phyloP scores from a whole-genome alignment of 805 yeast species.

The Candida ulmi region DNA sequence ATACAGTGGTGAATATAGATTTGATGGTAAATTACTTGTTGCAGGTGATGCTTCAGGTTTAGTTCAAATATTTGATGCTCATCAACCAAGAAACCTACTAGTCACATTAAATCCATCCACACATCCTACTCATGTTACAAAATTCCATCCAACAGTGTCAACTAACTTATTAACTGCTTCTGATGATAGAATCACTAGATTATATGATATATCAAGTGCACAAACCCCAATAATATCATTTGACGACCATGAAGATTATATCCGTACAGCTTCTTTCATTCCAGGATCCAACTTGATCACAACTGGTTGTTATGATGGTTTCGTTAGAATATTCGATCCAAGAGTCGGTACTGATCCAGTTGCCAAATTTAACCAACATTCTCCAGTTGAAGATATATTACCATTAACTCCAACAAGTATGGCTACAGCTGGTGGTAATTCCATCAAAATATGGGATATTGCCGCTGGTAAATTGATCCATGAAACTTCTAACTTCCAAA shows the following conservation, averaged over 20 bases:
- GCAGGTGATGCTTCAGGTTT: conserved; percentile 96
- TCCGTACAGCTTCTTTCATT: conserved; percentile 74
- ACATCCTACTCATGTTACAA: conserved; percentile 90
- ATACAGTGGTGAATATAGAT: conserved; percentile 84
- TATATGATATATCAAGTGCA: conserved; percentile 82
- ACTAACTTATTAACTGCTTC: conserved; percentile 82
- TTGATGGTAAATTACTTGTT: conserved; percentile 84
- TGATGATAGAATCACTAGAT: conserved; percentile 81
- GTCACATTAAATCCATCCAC: conserved; percentile 78
- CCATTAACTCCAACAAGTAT: conserved; percentile 66
- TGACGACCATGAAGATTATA: conserved; percentile 78
- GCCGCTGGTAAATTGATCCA: conserved; percentile 66
- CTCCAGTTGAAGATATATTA: conserved; percentile 82
- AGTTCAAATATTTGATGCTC: conserved; percentile 85
- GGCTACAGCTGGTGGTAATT: conserved; percentile 76
- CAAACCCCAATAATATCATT: conserved; percentile 67
- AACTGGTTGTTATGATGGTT: conserved; percentile 93
- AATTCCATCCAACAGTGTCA: conserved; percentile 74
- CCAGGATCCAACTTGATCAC: conserved; percentile 78
- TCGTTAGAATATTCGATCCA: conserved; percentile 78
- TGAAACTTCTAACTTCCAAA: conserved; percentile 82
- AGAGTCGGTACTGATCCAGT: conserved; percentile 55
- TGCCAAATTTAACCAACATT: conserved; percentile 59
- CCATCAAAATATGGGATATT: conserved; percentile 88
- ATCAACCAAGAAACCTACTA: conserved; percentile 69